phyloP scores from a whole-genome alignment of 345 rosid genomes.

The Corchorus capsularis region DNA sequence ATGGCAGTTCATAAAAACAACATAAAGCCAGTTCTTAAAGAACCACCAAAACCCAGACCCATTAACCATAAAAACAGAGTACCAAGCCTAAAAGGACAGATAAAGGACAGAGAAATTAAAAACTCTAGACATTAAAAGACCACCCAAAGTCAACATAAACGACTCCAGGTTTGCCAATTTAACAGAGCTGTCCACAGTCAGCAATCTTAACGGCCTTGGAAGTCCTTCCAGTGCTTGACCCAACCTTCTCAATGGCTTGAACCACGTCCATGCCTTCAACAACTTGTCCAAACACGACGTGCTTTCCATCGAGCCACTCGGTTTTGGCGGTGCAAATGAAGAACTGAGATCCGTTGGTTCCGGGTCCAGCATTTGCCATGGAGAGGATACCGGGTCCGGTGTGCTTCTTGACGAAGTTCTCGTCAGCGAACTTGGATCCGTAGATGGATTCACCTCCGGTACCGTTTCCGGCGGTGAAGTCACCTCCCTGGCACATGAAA shows the following conservation, averaged over 20 bases:
- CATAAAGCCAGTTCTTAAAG: neutral
- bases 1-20: slow-evolving; percentile 23
- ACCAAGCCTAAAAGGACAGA: neutral
- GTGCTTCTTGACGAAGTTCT: slow-evolving; percentile 80
- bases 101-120: neutral
- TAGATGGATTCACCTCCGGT: slow-evolving; percentile 89
- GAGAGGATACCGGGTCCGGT: slow-evolving; percentile 70
- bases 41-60: slow-evolving; percentile 23
- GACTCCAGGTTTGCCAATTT: neutral
- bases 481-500: slow-evolving; percentile 94
- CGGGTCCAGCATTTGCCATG: slow-evolving; percentile 79
- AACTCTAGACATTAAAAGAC: slow-evolving; percentile 6
- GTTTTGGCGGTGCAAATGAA: slow-evolving; percentile 67
- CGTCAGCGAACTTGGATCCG: slow-evolving; percentile 67
- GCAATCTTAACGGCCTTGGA: slow-evolving; percentile 51
- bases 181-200: slow-evolving; percentile 71
- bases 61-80: neutral
- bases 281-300: slow-evolving; percentile 76
- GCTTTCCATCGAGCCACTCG: slow-evolving; percentile 78
- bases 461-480: slow-evolving; percentile 78
- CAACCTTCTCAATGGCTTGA: slow-evolving; percentile 63
- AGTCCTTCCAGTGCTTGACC: slow-evolving; percentile 58
- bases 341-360: slow-evolving; percentile 80
- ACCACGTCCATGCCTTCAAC: slow-evolving; percentile 71
- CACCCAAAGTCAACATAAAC: neutral